phyloP scores from a whole-genome alignment of 1,284 basidiomycete genomes.

The Xerocomus tenax region DNA sequence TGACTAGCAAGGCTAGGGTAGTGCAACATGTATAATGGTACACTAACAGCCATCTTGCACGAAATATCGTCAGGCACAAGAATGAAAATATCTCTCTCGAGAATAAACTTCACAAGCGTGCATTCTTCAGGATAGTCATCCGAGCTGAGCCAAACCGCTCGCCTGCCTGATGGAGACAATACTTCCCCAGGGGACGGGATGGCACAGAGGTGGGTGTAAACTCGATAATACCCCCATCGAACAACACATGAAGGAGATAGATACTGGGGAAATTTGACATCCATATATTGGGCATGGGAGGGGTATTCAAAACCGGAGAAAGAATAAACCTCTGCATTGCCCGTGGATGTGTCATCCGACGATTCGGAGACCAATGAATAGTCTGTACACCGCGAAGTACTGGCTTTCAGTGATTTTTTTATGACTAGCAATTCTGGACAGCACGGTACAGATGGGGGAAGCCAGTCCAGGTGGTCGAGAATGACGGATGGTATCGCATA shows the following conservation, averaged over 20 bases:
- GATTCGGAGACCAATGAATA: conserved; percentile 6
- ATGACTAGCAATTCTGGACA: conserved; percentile 15
- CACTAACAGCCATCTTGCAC: conserved; percentile 18
- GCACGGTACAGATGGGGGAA: background rate
- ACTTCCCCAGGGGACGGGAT: conserved; percentile 13
- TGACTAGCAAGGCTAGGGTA: conserved; percentile 2
- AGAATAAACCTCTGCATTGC: conserved; percentile 5
- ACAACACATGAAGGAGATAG: conserved; percentile 11
- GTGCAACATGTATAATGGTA: conserved; percentile 19
- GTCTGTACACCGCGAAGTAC: conserved; percentile 15
- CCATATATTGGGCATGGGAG: background rate
- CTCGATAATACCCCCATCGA: conserved; percentile 11
- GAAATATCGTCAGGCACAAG: conserved; percentile 24
- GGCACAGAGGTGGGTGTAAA: conserved; percentile 4
- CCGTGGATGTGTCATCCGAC: conserved; percentile 7
- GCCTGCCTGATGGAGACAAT: conserved; percentile 19
- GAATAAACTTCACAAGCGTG: conserved; percentile 19
- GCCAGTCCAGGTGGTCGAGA: conserved; percentile 4
- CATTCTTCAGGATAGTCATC: conserved; percentile 13
- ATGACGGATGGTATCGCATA: conserved; percentile 18
- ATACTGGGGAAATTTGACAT: conserved; percentile 2
- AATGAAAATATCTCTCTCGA: conserved; percentile 15
- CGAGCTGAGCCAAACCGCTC: conserved; percentile 21
- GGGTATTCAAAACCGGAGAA: conserved; percentile 17
- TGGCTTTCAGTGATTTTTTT: conserved; percentile 8